A percentile compares a stretch with the other conserved stretches of the same genome.
Conservation (phyloP, 1,139 yeast species). For the Schizosaccharomyces versatilis region DNA sequence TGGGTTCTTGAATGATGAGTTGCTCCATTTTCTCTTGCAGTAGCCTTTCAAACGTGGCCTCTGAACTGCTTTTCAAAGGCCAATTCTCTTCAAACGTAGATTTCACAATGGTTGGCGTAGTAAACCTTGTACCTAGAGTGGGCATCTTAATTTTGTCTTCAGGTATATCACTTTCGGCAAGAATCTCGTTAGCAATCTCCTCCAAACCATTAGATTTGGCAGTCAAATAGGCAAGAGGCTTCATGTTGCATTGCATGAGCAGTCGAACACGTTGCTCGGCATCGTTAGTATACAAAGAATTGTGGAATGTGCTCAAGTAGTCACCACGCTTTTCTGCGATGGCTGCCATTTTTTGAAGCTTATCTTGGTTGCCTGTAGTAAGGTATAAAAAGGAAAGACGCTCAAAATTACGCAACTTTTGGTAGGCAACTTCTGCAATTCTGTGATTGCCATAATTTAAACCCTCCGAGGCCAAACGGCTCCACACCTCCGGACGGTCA, state of each 20-base stretch:
- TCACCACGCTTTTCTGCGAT: conserved; percentile 85
- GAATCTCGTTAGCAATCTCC: conserved; percentile 47
- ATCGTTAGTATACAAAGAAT: conserved; percentile 57
- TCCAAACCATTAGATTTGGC: conserved; percentile 73
- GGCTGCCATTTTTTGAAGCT: conserved; percentile 61
- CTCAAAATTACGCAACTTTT: conserved; percentile 68
- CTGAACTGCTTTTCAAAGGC: conserved; percentile 58
- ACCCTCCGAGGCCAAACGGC: conserved; percentile 66
- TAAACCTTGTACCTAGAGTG: conserved; percentile 25
- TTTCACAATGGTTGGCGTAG: conserved; percentile 23
- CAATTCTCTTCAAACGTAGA: conserved; percentile 36
- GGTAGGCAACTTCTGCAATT: conserved; percentile 70
- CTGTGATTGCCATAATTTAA: conserved; percentile 71
- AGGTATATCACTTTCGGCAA: conserved; percentile 38
- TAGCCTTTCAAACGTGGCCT: conserved; percentile 47
- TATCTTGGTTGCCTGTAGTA: conserved; percentile 54
- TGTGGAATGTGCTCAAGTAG: conserved; percentile 56
- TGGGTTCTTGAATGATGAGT: conserved; percentile 29
- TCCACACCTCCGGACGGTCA: conserved; percentile 53
- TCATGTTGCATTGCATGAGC: conserved; percentile 55
- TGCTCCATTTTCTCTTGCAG: conserved; percentile 57
- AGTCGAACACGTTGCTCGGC: conserved; percentile 54
- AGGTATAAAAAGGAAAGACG: conserved; percentile 74
- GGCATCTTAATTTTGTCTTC: conserved; percentile 51
- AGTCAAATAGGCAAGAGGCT: conserved; percentile 77